These are phyloP conservation scores for Candida silvicultrix DNA, from an alignment of 805 yeast genomes.

Conservation along the genomic window DNA sequence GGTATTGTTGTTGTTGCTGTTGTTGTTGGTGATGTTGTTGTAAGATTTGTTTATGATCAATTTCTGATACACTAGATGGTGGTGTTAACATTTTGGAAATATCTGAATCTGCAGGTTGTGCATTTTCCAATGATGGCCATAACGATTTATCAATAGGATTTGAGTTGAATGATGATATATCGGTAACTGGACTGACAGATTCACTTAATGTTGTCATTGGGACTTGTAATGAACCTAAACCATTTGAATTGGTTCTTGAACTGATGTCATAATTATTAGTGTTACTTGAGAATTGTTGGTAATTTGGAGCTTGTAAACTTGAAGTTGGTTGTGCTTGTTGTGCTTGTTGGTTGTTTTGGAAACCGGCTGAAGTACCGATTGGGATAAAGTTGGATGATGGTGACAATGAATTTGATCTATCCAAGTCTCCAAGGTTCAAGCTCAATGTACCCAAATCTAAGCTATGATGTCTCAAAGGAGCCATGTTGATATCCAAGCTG, in stretches of 20 bases:
- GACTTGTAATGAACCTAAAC: not conserved
- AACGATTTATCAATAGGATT: conserved; percentile 8
- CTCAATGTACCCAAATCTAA: conserved; percentile 14
- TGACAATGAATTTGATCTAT: conserved; percentile 3
- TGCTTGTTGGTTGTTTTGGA: not conserved
- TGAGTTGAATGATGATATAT: conserved; percentile 2
- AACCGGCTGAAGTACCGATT: not conserved
- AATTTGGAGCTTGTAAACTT: not conserved
- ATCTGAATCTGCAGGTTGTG: conserved; percentile 11
- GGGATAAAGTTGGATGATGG: conserved; percentile 1
- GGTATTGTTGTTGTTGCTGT: too few relatives aligned
- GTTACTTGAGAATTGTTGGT: not conserved
- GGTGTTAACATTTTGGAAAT: conserved; percentile 12
- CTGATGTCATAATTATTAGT: too few relatives aligned
- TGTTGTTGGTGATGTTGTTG: not conserved
- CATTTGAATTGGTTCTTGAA: not conserved
- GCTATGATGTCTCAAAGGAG: conserved; percentile 21
- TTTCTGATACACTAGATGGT: conserved; percentile 15
- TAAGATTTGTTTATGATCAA: conserved; percentile 1
- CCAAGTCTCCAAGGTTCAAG: conserved; percentile 10
- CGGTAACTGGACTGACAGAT: not conserved
- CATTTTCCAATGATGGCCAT: conserved; percentile 15
- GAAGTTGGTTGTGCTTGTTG: not conserved
- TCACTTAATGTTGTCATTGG: conserved; percentile 3
- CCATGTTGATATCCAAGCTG: conserved; percentile 17